Evolutionary conservation across 2,329 filamentous ascomycete genomes (phyloP), one percentile per base, ranked within the genome.

Genomic region (Cladosporium sp.): DNA sequence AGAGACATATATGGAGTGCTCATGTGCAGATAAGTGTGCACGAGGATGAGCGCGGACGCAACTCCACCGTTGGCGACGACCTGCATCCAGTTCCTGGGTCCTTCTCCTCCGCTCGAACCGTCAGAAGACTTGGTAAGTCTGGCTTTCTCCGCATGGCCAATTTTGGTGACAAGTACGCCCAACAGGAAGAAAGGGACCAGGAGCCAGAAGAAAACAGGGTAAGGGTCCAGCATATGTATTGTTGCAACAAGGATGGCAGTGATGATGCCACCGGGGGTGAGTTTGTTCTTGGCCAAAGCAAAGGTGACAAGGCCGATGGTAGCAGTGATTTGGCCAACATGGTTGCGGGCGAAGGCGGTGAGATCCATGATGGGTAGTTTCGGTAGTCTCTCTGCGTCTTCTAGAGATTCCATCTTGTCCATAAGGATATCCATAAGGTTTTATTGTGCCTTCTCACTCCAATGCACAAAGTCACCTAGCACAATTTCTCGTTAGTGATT

Each of bases 151-250:
- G 88, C 79, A 65, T 96, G 85, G 69, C 97, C 96, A 61, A 95
- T 78, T 84, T 92, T 91, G 0, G 92, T 96, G 1, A 84, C 90
- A 45, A 83, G 76, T 1, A 86, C 95, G 1, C 90, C 93, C 4
- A 86, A 82, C 3, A 95, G 72, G 69, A 95, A 97, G 73, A 97
- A 97, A 30, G 90, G 79, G 43, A 80, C 79, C 2, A 97, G 77
- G 9, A 96, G 77, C 22, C 79, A 79, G 70, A 96, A 94, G n/a
- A 89, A 91, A n/a, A 91, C 74, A 53, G 87, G 88, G 85, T 89
- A 96, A 3, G 92, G 92, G 68, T 97, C 91, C n/a, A 91, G 72
- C 13, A 90, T 89, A 67, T 98, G 93, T 9, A 86, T 80, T 39
- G 79, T 67, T 3, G 89, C 91, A 3, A 91, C 95, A 38, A 85